Percentiles rank a stretch among this genome's conserved stretches.
Conservation (phyloP, 352 stramenopile species). For the Pythium dissimile region DNA sequence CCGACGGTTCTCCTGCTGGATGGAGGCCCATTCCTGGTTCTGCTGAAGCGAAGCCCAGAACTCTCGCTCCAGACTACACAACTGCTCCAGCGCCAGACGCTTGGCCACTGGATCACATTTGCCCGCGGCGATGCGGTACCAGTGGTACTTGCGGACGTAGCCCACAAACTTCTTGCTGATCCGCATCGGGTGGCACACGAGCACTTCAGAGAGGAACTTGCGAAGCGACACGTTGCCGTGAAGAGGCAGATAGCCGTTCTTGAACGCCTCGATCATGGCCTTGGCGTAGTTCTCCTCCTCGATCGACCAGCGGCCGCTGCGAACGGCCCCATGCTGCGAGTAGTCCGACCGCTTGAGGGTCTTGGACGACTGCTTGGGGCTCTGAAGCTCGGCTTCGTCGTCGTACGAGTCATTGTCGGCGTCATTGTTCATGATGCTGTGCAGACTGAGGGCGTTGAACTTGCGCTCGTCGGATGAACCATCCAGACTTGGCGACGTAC, state of each 20-base stretch:
- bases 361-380: slow-evolving; percentile 37
- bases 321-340: slow-evolving; percentile 67
- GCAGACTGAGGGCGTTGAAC: slow-evolving; percentile 69
- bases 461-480: slow-evolving; percentile 15
- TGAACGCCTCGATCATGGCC: slow-evolving; percentile 82
- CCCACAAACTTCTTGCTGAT: slow-evolving; percentile 92
- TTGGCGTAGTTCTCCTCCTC: slow-evolving; percentile 79
- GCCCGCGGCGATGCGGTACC: slow-evolving; percentile 70
- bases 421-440: slow-evolving; percentile 77
- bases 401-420: slow-evolving; percentile 11
- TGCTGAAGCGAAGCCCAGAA: slow-evolving; percentile 66
- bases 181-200: slow-evolving; percentile 88
- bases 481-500: slow-evolving; percentile 23
- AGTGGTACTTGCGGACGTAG: slow-evolving; percentile 86
- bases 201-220: slow-evolving; percentile 84
- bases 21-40: slow-evolving; percentile 43
- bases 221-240: slow-evolving; percentile 81
- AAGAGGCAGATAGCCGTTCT: slow-evolving; percentile 59
- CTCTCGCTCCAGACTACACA: slow-evolving; percentile 47
- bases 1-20: slow-evolving; percentile 26
- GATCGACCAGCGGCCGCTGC: slow-evolving; percentile 63
- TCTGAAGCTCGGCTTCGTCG: slow-evolving; percentile 20
- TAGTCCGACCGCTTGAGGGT: slow-evolving; percentile 79
- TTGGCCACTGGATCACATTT: slow-evolving; percentile 54
- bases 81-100: slow-evolving; percentile 32